Evolutionary conservation across 139 green algal genomes (phyloP).

Genomic region (Tetraselmis chui): DNA sequence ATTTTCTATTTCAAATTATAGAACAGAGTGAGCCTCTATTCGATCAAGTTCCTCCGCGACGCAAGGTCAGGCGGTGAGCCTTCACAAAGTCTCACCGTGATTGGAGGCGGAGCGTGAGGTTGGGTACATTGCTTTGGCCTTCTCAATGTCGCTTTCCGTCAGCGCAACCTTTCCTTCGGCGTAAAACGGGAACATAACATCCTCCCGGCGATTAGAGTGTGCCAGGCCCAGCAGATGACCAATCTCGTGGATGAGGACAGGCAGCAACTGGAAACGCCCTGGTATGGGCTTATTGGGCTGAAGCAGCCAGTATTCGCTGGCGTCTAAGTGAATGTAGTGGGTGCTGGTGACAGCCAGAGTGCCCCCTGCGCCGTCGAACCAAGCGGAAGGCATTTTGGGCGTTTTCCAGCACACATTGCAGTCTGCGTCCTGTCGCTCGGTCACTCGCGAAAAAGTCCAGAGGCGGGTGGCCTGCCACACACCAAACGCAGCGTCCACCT

Average conservation of each 20-base stretch:
- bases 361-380: constrained; percentile 17
- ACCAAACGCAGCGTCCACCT: constrained; percentile 13
- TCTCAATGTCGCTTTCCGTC: background rate
- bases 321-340: constrained; percentile 12
- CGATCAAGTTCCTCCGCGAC: too few species aligned
- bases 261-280: constrained; percentile 17
- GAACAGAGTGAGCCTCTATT: too few species aligned
- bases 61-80: too few species aligned
- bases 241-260: constrained; percentile 25
- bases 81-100: too few species aligned
- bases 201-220: constrained; percentile 10
- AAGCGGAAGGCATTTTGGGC: background rate
- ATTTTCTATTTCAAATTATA: too few species aligned
- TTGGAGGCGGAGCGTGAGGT: background rate
- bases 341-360: background rate
- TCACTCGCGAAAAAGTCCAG: constrained; percentile 9
- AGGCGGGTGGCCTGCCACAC: constrained; percentile 15
- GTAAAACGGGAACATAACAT: constrained; percentile 28
- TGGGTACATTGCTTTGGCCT: constrained; percentile 1
- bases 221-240: constrained; percentile 27
- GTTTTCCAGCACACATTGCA: background rate
- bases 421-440: background rate
- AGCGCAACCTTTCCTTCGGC: background rate
- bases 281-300: background rate
- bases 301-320: constrained; percentile 19